A percentile compares a stretch with the other conserved stretches of the same genome.
These are phyloP conservation scores for Furcasterigmium sp. DNA, from an alignment of 2,329 filamentous ascomycete genomes.

Conservation along the genomic window DNA sequence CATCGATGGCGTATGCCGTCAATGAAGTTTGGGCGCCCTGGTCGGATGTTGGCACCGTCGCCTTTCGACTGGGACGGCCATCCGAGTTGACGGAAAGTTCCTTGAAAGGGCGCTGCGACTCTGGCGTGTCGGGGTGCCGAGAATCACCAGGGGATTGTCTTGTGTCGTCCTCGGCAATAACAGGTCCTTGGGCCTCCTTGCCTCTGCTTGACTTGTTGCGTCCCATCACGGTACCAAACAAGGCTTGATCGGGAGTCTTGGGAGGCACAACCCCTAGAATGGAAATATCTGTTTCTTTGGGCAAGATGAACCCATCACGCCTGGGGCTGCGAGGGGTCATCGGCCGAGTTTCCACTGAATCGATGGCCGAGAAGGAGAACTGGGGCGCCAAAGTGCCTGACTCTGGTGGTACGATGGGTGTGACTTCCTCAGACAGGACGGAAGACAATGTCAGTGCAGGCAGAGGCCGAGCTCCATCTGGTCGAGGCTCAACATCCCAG, in stretches of 20 bases:
- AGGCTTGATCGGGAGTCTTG: constrained; percentile 31
- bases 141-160: constrained; percentile 43
- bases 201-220: constrained; percentile 30
- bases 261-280: constrained; percentile 24
- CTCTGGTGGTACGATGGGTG: constrained; percentile 30
- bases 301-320: constrained; percentile 52
- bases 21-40: constrained; percentile 78
- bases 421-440: constrained; percentile 26
- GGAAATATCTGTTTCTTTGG: constrained; percentile 34
- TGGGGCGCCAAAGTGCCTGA: constrained; percentile 13
- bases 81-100: constrained; percentile 57
- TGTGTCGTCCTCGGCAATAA: constrained; percentile 63
- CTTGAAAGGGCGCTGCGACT: constrained; percentile 54
- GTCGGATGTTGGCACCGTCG: constrained; percentile 49
- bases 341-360: constrained; percentile 40
- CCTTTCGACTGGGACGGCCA: constrained; percentile 32
- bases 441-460: constrained; percentile 29
- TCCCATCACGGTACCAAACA: constrained; percentile 38
- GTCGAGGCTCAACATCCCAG: constrained; percentile 33
- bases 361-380: constrained; percentile 39
- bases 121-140: constrained; percentile 39
- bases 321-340: constrained; percentile 44
- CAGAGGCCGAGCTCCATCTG: constrained; percentile 13
- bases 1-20: constrained; percentile 77
- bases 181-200: constrained; percentile 21